Percentiles rank a stretch among this genome's conserved stretches.
These are phyloP conservation scores for Plasmodium malariae DNA, from an alignment of 169 alveolate genomes.

Conservation along the genomic window DNA sequence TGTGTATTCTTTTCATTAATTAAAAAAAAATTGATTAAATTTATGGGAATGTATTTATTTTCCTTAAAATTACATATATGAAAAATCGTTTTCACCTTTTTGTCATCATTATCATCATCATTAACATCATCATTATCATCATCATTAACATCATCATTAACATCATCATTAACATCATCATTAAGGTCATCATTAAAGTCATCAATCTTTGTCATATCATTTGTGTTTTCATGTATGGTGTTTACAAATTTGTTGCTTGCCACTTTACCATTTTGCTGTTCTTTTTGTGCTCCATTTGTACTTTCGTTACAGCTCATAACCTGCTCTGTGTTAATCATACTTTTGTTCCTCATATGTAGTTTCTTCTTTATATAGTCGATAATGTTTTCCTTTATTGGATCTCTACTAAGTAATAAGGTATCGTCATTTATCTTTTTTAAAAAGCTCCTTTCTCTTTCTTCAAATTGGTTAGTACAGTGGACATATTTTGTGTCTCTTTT, in stretches of 20 bases:
- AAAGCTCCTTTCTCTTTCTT: not conserved
- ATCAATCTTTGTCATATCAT: too few relatives aligned
- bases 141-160: not conserved
- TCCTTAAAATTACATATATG: slow-evolving; percentile 46
- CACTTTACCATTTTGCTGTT: not conserved
- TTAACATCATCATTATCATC: not conserved
- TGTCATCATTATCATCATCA: not conserved
- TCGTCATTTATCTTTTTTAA: not conserved
- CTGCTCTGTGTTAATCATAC: not conserved
- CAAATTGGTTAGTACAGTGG: not conserved
- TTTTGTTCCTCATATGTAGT: slow-evolving; percentile 7
- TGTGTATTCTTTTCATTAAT: not conserved
- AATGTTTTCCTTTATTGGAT: slow-evolving; percentile 44
- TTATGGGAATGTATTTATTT: slow-evolving; percentile 47
- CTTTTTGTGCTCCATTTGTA: not conserved
- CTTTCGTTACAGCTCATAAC: not conserved
- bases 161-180: not conserved
- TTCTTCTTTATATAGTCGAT: slow-evolving; percentile 31
- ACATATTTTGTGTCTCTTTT: slow-evolving; percentile 2
- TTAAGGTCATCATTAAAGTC: too few relatives aligned
- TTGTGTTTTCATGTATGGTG: not conserved
- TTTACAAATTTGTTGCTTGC: not conserved
- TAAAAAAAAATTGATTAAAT: slow-evolving; percentile 23
- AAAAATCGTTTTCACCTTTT: not conserved
- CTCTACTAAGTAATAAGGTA: not conserved